Evolutionary conservation across 2,329 filamentous ascomycete genomes (phyloP), one percentile per base, ranked within the genome.

Genomic region (Fusarium sp.): DNA sequence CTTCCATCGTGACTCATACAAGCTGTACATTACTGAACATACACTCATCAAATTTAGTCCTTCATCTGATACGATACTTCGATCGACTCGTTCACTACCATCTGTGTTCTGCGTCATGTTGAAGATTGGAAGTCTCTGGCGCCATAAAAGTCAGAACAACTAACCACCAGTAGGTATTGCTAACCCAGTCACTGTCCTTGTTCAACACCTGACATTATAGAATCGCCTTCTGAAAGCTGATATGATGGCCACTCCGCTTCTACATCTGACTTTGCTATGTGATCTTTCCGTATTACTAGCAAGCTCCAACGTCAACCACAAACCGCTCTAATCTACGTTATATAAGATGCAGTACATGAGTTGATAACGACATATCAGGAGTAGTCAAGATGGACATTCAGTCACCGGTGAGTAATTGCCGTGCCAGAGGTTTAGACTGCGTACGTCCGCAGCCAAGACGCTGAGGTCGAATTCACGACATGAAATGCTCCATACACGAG

Each of bases 371-470:
- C 18, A 47, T 5, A 24, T 15, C n/a, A 6, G 4, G 8, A 11
- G 12, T 10, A 52, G 4, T 9, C 8, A 52, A 14, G 12, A 26
- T 36, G 3, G 9, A 26, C 8, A 20, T 18, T 14, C 5, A 20
- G 10, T 17, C 17, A 1, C 22, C 8, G 1, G 3, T 11, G 17
- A 24, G 0, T 6, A 4, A 3, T 15, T 8, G 7, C n/a, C 20
- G 0, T 20, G 12, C 17, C 3, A 20, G 32, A 15, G 14, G 15
- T 36, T 12, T 20, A 5, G 7, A 36, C 12, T 24, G n/a, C 5
- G 5, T 4, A 20, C n/a, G 6, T 22, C 12, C 15, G 1, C 4
- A 7, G 1, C 9, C 22, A 9, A 34, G 15, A 13, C 8, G 4
- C 12, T 24, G 28, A 18, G 17, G 47, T 22, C 9, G 17, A 32